A percentile compares a stretch with the other conserved stretches of the same genome.
These are phyloP conservation scores for Bruguiera sexangula DNA, from an alignment of 345 rosid species.

Conservation along the genomic window DNA sequence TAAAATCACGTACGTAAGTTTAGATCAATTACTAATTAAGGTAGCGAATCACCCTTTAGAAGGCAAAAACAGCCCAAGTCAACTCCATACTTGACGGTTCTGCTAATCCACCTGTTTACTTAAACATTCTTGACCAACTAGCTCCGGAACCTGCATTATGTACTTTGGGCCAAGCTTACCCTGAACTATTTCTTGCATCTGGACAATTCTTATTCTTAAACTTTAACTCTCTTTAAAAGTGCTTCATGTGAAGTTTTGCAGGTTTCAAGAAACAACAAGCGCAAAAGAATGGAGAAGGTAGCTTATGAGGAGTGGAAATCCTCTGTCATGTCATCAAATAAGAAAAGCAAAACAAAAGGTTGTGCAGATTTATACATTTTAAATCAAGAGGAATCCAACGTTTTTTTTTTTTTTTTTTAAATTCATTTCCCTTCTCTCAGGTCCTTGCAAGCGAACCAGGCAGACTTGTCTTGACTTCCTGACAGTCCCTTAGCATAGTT, in stretches of 20 bases:
- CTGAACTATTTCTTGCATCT: not conserved
- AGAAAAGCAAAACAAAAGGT: conserved; percentile 48
- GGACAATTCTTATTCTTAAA: not conserved
- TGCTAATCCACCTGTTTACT: not conserved
- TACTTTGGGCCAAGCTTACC: not conserved
- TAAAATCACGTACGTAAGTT: not conserved
- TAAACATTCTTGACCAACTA: not conserved
- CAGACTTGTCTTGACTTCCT: conserved; percentile 58
- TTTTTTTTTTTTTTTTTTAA: not conserved
- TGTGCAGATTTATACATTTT: not conserved
- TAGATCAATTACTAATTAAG: no score
- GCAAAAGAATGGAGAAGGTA: conserved; percentile 51
- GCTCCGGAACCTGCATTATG: not conserved
- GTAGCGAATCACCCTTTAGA: no score
- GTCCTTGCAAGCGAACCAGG: conserved; percentile 49
- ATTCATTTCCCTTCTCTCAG: conserved; percentile 28
- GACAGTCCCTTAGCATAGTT: conserved; percentile 39
- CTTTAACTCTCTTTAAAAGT: not conserved
- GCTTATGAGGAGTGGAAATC: conserved; percentile 83
- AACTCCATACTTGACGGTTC: not conserved
- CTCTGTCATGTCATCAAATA: conserved; percentile 51
- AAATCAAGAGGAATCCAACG: not conserved
- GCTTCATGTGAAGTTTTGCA: conserved; percentile 23
- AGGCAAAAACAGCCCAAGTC: no score
- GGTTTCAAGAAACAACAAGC: conserved; percentile 66